These are phyloP conservation scores for Microbotryum scabiosae DNA, from an alignment of 1,284 basidiomycete genomes.

Conservation along the genomic window DNA sequence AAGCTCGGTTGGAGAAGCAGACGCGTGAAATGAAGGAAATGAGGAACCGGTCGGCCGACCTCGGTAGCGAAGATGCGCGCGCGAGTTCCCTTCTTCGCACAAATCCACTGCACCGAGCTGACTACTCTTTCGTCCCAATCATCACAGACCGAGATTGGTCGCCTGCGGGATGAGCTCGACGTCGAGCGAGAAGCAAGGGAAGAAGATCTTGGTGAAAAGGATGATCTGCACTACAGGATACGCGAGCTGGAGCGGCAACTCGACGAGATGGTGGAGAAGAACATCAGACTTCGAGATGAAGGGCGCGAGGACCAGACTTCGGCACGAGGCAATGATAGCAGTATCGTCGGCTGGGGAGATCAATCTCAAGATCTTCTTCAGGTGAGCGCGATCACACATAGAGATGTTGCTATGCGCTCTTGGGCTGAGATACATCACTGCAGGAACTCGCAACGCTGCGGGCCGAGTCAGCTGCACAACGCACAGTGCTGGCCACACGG, in stretches of 20 bases:
- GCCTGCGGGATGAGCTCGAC: slow-evolving; percentile 56
- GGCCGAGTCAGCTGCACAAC: slow-evolving; percentile 42
- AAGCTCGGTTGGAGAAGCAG: slow-evolving; percentile 44
- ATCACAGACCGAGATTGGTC: slow-evolving; percentile 29
- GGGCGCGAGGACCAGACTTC: slow-evolving; percentile 42
- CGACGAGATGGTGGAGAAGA: slow-evolving; percentile 56
- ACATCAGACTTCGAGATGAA: slow-evolving; percentile 57
- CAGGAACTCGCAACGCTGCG: slow-evolving; percentile 44
- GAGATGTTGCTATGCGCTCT: too few relatives aligned
- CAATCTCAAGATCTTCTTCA: too few relatives aligned
- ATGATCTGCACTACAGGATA: slow-evolving; percentile 29
- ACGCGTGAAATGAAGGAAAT: slow-evolving; percentile 60
- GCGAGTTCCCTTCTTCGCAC: slow-evolving; percentile 5
- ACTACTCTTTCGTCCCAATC: background rate
- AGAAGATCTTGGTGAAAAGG: slow-evolving; percentile 21
- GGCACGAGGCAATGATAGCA: slow-evolving; percentile 43
- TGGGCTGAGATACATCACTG: too few relatives aligned
- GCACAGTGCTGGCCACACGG: slow-evolving; percentile 34
- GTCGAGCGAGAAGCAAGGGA: slow-evolving; percentile 54
- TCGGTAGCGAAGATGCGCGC: slow-evolving; percentile 36
- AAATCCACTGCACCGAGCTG: background rate
- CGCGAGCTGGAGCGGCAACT: slow-evolving; percentile 39
- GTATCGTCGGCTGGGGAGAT: slow-evolving; percentile 37
- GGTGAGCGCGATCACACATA: too few relatives aligned
- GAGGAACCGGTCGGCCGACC: slow-evolving; percentile 33